These are phyloP conservation scores for Luffa acutangula DNA, from an alignment of 306 rosid species.

Conservation along the genomic window DNA sequence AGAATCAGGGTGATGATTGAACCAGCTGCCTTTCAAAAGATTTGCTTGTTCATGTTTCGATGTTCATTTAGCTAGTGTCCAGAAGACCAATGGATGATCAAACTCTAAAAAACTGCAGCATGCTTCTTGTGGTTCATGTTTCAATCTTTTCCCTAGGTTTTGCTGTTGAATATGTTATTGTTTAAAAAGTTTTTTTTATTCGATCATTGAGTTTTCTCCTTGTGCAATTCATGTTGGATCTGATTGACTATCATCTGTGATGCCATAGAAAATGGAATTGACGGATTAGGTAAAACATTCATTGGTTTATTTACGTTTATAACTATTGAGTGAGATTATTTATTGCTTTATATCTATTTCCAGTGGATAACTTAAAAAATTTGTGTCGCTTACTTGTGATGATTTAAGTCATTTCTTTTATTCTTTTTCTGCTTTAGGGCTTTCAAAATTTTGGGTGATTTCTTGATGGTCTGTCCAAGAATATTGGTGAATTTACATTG, in stretches of 20 bases:
- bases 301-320: background rate
- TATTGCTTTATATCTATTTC: background rate
- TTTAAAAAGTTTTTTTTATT: background rate
- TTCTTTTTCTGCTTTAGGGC: background rate
- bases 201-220: background rate
- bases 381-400: background rate
- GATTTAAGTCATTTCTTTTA: background rate
- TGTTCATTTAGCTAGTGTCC: background rate
- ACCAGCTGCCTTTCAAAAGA: background rate
- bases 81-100: background rate
- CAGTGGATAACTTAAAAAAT: background rate
- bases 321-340: background rate
- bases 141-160: background rate
- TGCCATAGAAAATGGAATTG: background rate
- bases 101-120: background rate
- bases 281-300: background rate
- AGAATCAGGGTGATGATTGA: background rate
- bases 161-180: background rate
- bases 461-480: background rate
- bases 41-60: background rate
- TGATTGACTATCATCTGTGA: background rate
- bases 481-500: background rate
- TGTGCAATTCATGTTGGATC: background rate
- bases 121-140: background rate
- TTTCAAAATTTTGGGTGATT: background rate